A percentile compares a stretch with the other conserved stretches of the same genome.
phyloP scores from a whole-genome alignment of 202 grass and related monocot species.

The Carex sylvatica region DNA sequence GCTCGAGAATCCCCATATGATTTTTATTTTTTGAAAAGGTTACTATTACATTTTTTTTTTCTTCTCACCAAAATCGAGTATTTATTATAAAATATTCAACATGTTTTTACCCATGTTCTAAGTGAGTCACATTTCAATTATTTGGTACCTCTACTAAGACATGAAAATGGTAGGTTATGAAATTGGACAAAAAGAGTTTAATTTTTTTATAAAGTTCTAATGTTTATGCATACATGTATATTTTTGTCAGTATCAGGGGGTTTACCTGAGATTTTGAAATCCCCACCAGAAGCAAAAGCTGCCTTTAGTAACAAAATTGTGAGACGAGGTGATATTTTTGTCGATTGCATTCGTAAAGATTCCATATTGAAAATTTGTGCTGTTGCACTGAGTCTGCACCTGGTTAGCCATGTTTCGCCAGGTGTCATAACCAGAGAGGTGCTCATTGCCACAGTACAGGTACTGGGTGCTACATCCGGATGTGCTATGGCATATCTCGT shows the following conservation, averaged over 20 bases:
- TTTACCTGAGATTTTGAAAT: slow-evolving; percentile 78
- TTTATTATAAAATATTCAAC: too few species aligned
- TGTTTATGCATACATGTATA: background rate
- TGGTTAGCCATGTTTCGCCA: slow-evolving; percentile 32
- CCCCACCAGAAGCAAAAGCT: slow-evolving; percentile 99
- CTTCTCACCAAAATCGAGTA: too few species aligned
- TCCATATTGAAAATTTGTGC: slow-evolving; percentile 51
- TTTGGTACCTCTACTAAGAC: too few species aligned
- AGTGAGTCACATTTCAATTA: too few species aligned
- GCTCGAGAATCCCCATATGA: too few species aligned
- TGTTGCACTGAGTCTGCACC: slow-evolving; percentile 29
- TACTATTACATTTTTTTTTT: too few species aligned
- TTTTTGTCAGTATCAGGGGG: background rate
- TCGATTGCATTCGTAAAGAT: slow-evolving; percentile 57
- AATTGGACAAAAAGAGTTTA: too few species aligned
- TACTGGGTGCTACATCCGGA: slow-evolving; percentile 35
- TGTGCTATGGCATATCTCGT: slow-evolving; percentile 16
- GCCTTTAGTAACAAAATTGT: slow-evolving; percentile 67
- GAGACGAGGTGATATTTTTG: slow-evolving; percentile 50
- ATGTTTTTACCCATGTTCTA: too few species aligned
- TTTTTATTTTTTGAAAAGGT: too few species aligned
- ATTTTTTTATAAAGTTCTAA: too few species aligned
- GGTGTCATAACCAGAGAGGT: slow-evolving; percentile 19
- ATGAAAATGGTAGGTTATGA: too few species aligned
- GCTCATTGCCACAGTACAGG: slow-evolving; percentile 50